phyloP scores from a whole-genome alignment of 2,329 filamentous ascomycete genomes.

The Colletotrichum nymphaeae region DNA sequence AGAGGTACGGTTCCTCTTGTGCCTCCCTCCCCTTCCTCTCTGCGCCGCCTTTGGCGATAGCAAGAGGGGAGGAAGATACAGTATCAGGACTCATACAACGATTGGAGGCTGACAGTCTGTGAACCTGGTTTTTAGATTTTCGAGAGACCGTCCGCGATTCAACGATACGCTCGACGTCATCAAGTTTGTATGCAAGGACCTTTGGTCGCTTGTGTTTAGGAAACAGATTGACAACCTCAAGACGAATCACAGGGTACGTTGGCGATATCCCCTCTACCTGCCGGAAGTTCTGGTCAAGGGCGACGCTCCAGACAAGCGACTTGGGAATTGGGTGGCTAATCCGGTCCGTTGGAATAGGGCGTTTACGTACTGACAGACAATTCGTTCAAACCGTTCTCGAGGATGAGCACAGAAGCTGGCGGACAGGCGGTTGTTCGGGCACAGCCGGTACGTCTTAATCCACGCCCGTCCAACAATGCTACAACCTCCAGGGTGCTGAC shows the following conservation, averaged over 20 bases:
- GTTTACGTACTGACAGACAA: slow-evolving; percentile 97
- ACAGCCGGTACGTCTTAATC: slow-evolving; percentile 74
- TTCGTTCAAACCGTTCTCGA: slow-evolving; percentile 85
- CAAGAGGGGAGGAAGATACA: neutral
- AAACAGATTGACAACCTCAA: slow-evolving; percentile 99
- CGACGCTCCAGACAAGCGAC: neutral
- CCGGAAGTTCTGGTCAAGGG: neutral
- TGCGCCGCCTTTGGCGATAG: neutral
- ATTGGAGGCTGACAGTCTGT: neutral
- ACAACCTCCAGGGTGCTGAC: neutral
- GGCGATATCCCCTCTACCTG: neutral
- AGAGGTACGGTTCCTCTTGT: slow-evolving; percentile 70
- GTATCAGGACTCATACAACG: neutral
- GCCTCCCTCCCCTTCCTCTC: neutral
- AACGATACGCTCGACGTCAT: slow-evolving; percentile 94
- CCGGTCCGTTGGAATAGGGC: slow-evolving; percentile 63
- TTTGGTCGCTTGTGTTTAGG: slow-evolving; percentile 93
- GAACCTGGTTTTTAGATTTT: slow-evolving; percentile 68
- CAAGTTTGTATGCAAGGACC: slow-evolving; percentile 98
- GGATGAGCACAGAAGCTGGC: slow-evolving; percentile 87
- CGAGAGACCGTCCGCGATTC: slow-evolving; percentile 85
- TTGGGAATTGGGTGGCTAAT: neutral
- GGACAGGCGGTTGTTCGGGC: slow-evolving; percentile 80
- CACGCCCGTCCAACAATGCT: neutral
- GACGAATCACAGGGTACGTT: slow-evolving; percentile 87